These are phyloP conservation scores for Crucibulum laeve DNA, from an alignment of 768 basidiomycete genomes.

Conservation along the genomic window DNA sequence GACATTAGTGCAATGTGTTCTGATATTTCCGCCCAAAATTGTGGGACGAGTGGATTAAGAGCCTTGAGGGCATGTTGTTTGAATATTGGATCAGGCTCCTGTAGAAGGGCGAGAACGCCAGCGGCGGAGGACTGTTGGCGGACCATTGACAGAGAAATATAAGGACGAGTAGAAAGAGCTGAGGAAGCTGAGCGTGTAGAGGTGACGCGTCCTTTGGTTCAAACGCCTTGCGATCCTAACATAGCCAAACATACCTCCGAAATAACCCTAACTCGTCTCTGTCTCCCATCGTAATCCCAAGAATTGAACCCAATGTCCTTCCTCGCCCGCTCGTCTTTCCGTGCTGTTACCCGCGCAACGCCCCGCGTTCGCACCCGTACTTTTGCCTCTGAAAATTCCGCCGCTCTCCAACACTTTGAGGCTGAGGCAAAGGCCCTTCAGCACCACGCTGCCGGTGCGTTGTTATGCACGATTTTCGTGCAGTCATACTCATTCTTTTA, in stretches of 20 bases:
- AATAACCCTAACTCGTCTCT: conserved; percentile 22
- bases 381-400: conserved; percentile 31
- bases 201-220: conserved; percentile 39
- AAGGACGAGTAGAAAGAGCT: too few species aligned
- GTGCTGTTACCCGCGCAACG: conserved; percentile 40
- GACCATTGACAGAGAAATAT: conserved; percentile 51
- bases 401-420: conserved; percentile 35
- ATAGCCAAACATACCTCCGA: conserved; percentile 31
- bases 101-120: conserved; percentile 87
- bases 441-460: conserved; percentile 63
- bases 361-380: conserved; percentile 25
- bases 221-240: conserved; percentile 13
- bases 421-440: conserved; percentile 51
- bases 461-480: conserved; percentile 1
- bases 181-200: conserved; percentile 20
- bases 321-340: conserved; percentile 43
- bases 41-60: conserved; percentile 79
- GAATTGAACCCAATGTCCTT: conserved; percentile 44
- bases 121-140: conserved; percentile 79
- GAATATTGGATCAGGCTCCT: conserved; percentile 83
- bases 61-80: conserved; percentile 89
- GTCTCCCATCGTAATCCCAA: conserved; percentile 9
- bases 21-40: conserved; percentile 99
- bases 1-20: conserved; percentile 90
- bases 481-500: conserved; percentile 8